Conservation (phyloP, 2,329 filamentous ascomycete species). For the Colletotrichum gigasporum region DNA sequence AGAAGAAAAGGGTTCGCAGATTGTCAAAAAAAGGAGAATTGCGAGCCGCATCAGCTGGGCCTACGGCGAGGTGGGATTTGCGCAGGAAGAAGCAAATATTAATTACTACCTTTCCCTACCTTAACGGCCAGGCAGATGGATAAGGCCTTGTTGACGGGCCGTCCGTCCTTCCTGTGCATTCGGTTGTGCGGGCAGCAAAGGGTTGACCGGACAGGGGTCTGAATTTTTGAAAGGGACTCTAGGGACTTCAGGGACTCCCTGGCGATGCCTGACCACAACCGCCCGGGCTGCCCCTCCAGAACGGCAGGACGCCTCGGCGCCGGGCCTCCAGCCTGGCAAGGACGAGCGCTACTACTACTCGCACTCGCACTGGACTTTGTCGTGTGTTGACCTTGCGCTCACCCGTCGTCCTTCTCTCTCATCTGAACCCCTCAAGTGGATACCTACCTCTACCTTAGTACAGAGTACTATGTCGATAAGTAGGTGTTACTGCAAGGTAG, state of each 20-base stretch:
- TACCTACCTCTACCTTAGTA: neutral
- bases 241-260: conserved; percentile 26
- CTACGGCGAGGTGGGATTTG: conserved; percentile 9
- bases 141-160: conserved; percentile 23
- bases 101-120: neutral
- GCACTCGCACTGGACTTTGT: neutral
- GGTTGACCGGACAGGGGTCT: conserved; percentile 27
- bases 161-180: conserved; percentile 18
- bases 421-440: neutral
- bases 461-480: too few species aligned
- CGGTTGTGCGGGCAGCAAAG: conserved; percentile 31
- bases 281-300: conserved; percentile 9
- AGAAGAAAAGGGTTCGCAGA: neutral
- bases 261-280: neutral
- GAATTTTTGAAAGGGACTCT: conserved; percentile 18
- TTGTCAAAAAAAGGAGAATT: neutral
- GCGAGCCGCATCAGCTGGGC: conserved; percentile 7
- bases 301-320: conserved; percentile 1
- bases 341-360: neutral
- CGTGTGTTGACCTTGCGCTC: neutral
- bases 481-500: too few species aligned
- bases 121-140: too few species aligned
- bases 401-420: neutral
- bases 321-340: too few species aligned
- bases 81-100: conserved; percentile 22